Percentiles rank a stretch among this genome's conserved stretches.
Evolutionary conservation across 441 rosid species (phyloP).

Genomic region (Cnidoscolus chayamansa): DNA sequence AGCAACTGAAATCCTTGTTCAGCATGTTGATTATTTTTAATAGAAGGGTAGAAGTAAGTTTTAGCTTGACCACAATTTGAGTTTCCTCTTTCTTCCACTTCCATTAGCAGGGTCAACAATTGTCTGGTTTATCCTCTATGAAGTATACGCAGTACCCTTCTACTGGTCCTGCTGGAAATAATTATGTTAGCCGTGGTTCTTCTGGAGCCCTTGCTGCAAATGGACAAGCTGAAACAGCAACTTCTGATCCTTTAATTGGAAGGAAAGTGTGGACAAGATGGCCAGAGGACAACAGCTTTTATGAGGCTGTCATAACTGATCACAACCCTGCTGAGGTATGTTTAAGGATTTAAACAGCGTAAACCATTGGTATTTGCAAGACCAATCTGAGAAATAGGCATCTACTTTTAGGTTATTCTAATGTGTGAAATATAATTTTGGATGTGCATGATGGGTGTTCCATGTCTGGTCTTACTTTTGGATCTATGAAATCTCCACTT

Average conservation of each 20-base stretch:
- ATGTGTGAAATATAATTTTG: background rate
- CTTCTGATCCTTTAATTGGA: conserved; percentile 53
- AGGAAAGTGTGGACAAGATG: conserved; percentile 94
- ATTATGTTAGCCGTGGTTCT: conserved; percentile 42
- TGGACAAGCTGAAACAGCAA: conserved; percentile 51
- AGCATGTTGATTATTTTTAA: conserved; percentile 13
- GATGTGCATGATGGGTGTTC: background rate
- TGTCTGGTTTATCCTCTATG: conserved; percentile 39
- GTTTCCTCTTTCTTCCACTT: conserved; percentile 7
- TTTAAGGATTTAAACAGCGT: conserved; percentile 6
- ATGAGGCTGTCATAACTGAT: conserved; percentile 83
- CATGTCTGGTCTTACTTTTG: background rate
- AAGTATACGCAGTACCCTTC: conserved; percentile 59
- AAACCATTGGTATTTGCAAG: background rate
- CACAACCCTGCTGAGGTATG: conserved; percentile 65
- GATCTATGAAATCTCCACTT: background rate
- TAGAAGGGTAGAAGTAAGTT: conserved; percentile 9
- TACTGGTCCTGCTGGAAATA: conserved; percentile 45
- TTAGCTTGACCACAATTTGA: conserved; percentile 19
- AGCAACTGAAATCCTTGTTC: conserved; percentile 13
- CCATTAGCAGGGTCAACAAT: conserved; percentile 36
- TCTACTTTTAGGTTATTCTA: background rate
- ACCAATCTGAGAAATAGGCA: background rate
- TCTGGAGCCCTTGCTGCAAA: conserved; percentile 40
- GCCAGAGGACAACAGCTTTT: conserved; percentile 89